Base-by-base conservation (phyloP, 2,329 filamentous ascomycete genomes). In the Talaromyces islandicus region DNA sequence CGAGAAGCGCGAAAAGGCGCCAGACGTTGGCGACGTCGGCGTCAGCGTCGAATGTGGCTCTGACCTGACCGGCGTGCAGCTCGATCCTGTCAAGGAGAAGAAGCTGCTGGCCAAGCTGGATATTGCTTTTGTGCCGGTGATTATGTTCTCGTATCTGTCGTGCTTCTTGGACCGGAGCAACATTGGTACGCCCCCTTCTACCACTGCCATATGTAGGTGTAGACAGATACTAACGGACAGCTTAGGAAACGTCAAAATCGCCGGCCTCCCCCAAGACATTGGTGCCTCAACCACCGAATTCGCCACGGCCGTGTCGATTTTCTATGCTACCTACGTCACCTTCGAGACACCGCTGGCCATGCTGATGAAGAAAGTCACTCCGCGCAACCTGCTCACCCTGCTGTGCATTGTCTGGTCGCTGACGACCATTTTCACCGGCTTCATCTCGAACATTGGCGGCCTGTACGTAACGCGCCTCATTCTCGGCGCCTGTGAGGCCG, bases 81-180 rank as follows among this genome's bases (percentile, higher is more conserved):
- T 83, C 19, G 80, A 83, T 61, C 72, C 75, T 1, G 71, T 66
- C 21, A 78, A 77, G 57, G 81, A 83, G 65, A 71, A 67, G 55
- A 77, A 73, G 58, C 69, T 83, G 2, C 73, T 83, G 5, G 67
- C 71, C 21, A 82, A 82, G 61, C 69, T 83, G 11, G 81, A 83
- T 58, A 51, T 77, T 3, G 74, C 74, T 3, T 77, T 83, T 56
- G 75, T 78, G 4, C 81, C 80, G 0, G 78, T 84, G 58, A 80
- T 85, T 60, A 83, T 83, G 77, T 69, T 83, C 53, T 75, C 84
- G 4, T 86, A 84, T 62, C 66, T 86, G 21, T 76, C 77, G 4
- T 83, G 79, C 62, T 84, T 82, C 65, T 72, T 85, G 46, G 84
- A 86, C 68, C 76, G 83, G 58, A 75, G 75, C 21, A 83, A 82